phyloP scores from a whole-genome alignment of 2,329 filamentous ascomycete genomes.

The Penicillium sp. region DNA sequence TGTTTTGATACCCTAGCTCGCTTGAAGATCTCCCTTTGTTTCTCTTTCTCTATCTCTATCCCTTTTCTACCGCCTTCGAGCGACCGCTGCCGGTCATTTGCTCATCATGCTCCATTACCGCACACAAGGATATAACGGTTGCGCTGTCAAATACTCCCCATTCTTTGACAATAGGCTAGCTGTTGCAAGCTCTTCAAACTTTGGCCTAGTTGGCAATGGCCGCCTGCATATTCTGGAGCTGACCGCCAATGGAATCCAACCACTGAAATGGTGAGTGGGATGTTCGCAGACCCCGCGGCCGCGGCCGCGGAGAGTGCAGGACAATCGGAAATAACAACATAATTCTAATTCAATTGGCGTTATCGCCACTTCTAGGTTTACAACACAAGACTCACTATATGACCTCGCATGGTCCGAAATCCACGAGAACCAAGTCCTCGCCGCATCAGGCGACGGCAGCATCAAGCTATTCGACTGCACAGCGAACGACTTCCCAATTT shows the following conservation, averaged over 20 bases:
- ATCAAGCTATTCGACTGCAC: constrained; percentile 90
- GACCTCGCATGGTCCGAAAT: constrained; percentile 94
- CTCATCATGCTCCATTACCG: constrained; percentile 83
- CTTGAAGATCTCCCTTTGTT: not conserved
- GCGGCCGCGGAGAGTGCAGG: not conserved
- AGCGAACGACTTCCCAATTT: constrained; percentile 78
- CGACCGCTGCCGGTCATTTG: constrained; percentile 11
- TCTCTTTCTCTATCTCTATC: not conserved
- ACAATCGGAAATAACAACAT: not conserved
- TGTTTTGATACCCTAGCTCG: constrained; percentile 10
- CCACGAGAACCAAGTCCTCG: constrained; percentile 90
- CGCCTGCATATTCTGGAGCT: constrained; percentile 80
- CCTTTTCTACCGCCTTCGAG: not conserved
- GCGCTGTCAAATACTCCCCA: constrained; percentile 96
- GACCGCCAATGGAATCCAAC: constrained; percentile 76
- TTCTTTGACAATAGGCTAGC: constrained; percentile 95
- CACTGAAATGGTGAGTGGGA: constrained; percentile 68
- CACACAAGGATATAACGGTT: constrained; percentile 91
- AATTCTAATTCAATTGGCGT: constrained; percentile 1
- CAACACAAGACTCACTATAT: constrained; percentile 95
- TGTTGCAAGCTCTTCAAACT: constrained; percentile 88
- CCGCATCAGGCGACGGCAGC: constrained; percentile 87
- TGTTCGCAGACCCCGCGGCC: not conserved
- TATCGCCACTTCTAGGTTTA: constrained; percentile 60
- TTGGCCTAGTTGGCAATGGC: constrained; percentile 94